phyloP scores from a whole-genome alignment of 371 early-diverging fungal species.

The Mucor indicus region DNA sequence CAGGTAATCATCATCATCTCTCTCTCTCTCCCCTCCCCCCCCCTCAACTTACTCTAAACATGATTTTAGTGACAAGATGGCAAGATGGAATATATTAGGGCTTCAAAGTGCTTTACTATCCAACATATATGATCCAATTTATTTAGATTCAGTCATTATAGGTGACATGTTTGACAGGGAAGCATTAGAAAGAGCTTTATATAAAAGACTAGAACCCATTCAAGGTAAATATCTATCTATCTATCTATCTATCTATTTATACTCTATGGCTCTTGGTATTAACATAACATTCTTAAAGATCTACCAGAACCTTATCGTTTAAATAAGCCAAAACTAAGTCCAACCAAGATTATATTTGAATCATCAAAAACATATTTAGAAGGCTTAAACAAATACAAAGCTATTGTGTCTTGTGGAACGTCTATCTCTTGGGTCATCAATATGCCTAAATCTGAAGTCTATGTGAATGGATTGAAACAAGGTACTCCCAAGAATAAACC shows the following conservation, averaged over 20 bases:
- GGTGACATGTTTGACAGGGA: slow-evolving; percentile 64
- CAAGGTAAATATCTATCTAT: too few species aligned
- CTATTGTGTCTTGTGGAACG: slow-evolving; percentile 5
- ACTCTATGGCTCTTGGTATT: too few species aligned
- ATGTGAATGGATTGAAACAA: slow-evolving; percentile 58
- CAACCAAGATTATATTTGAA: slow-evolving; percentile 40
- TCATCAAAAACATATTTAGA: slow-evolving; percentile 44
- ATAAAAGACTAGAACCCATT: slow-evolving; percentile 38
- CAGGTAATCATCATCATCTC: slow-evolving; percentile 40
- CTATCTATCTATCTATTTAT: too few species aligned
- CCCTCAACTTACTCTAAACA: too few species aligned
- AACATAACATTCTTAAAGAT: slow-evolving; percentile 13
- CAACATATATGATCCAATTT: slow-evolving; percentile 59
- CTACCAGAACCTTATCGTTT: slow-evolving; percentile 24
- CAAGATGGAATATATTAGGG: slow-evolving; percentile 82
- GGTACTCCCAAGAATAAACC: slow-evolving; percentile 48
- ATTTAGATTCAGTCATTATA: slow-evolving; percentile 59
- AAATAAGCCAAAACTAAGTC: slow-evolving; percentile 23
- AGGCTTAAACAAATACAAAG: not conserved
- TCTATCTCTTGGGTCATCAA: slow-evolving; percentile 57
- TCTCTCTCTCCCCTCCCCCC: not conserved
- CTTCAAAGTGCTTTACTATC: slow-evolving; percentile 69
- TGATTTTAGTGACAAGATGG: slow-evolving; percentile 76
- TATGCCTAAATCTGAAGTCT: slow-evolving; percentile 46
- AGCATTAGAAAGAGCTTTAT: slow-evolving; percentile 65